Percentiles rank a stretch among this genome's conserved stretches.
These are phyloP conservation scores for Populus pruinosa DNA, from an alignment of 345 rosid species.

Conservation along the genomic window DNA sequence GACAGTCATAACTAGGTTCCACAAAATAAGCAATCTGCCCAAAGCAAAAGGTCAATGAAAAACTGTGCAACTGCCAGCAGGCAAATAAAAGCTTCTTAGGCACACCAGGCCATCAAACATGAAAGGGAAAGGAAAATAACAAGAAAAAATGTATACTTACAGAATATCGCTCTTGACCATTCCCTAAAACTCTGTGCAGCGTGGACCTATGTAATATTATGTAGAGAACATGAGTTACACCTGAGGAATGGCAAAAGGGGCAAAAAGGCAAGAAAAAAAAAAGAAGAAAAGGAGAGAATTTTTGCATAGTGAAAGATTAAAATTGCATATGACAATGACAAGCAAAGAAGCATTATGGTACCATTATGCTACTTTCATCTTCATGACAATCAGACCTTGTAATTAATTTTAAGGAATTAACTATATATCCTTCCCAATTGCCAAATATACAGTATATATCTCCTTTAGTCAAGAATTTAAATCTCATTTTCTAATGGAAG, in stretches of 20 bases:
- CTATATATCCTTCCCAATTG: too few species aligned
- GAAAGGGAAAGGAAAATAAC: background rate
- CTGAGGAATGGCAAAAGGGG: background rate
- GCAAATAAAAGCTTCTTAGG: too few species aligned
- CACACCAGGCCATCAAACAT: background rate
- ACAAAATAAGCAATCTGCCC: conserved; percentile 64
- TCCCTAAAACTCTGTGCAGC: conserved; percentile 68
- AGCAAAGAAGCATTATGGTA: too few species aligned
- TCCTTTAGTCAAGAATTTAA: too few species aligned
- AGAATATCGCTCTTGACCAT: conserved; percentile 65
- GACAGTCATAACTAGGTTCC: conserved; percentile 57
- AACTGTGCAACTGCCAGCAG: background rate
- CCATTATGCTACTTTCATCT: too few species aligned
- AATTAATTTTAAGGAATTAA: too few species aligned
- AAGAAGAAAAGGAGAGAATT: background rate
- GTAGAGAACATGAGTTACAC: too few species aligned
- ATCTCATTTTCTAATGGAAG: background rate
- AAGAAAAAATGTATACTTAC: conserved; percentile 28
- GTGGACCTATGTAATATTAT: conserved; percentile 50
- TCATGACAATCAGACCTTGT: too few species aligned
- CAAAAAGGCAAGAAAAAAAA: background rate
- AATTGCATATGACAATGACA: too few species aligned
- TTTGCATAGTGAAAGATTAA: background rate
- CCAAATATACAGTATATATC: too few species aligned
- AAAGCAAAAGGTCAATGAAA: conserved; percentile 1